phyloP scores from a whole-genome alignment of 2,329 filamentous ascomycete species.

The Didymella pomorum region DNA sequence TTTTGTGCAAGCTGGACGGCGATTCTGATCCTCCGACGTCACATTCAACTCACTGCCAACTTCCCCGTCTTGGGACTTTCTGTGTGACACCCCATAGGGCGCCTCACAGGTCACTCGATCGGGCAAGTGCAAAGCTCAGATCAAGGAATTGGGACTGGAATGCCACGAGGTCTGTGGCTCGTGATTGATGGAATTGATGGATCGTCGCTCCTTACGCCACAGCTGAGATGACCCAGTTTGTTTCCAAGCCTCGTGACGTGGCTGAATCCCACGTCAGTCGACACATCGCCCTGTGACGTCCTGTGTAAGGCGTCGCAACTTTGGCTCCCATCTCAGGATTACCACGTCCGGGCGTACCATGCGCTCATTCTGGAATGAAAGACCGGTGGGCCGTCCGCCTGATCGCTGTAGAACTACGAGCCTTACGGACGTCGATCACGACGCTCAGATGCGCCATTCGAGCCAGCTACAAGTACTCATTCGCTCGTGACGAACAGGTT shows the following conservation, averaged over 20 bases:
- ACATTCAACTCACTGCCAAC: constrained; percentile 12
- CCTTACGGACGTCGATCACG: background rate
- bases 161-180: background rate
- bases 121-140: constrained; percentile 12
- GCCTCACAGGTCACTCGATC: constrained; percentile 24
- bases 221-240: constrained; percentile 16
- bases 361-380: constrained; percentile 4
- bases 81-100: constrained; percentile 7
- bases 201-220: constrained; percentile 21
- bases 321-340: constrained; percentile 1
- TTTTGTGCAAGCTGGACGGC: background rate
- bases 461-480: background rate
- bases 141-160: constrained; percentile 15
- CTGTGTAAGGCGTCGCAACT: constrained; percentile 8
- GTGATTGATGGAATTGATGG: constrained; percentile 13
- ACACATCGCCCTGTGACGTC: constrained; percentile 22
- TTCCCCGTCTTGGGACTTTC: background rate
- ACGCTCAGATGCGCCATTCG: background rate
- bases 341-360: background rate
- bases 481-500: background rate
- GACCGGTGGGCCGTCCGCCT: background rate
- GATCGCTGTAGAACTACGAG: background rate
- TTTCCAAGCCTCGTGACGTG: constrained; percentile 34
- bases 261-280: constrained; percentile 27
- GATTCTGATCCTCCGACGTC: constrained; percentile 21